Evolutionary conservation across 176 grass and related monocot species (phyloP).

Genomic region (Ananas comosus): DNA sequence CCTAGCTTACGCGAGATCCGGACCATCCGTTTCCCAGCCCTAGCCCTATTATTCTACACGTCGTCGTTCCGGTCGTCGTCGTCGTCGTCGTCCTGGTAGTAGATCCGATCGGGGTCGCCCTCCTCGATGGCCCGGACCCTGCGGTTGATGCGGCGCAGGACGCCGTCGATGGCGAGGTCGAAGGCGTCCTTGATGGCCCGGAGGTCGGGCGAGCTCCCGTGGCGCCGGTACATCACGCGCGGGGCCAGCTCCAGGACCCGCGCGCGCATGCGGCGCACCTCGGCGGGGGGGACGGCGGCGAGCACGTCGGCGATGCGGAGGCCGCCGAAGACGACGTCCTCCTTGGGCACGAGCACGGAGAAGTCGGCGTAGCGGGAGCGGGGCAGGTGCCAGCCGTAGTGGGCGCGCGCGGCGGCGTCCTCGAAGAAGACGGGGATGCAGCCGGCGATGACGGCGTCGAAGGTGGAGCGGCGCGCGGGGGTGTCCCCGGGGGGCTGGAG

Average conservation of each 20-base stretch:
- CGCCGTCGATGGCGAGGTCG: slow-evolving; percentile 63
- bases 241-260: slow-evolving; percentile 41
- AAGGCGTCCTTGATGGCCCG: slow-evolving; percentile 42
- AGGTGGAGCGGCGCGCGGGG: slow-evolving; percentile 49
- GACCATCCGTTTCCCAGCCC: neutral
- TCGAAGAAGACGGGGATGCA: slow-evolving; percentile 73
- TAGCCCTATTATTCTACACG: neutral
- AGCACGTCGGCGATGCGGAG: slow-evolving; percentile 25
- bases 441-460: slow-evolving; percentile 55
- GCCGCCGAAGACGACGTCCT: slow-evolving; percentile 45
- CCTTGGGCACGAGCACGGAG: slow-evolving; percentile 50
- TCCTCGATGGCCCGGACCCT: slow-evolving; percentile 37
- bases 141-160: slow-evolving; percentile 37
- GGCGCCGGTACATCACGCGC: slow-evolving; percentile 42
- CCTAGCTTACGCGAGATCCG: neutral
- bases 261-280: slow-evolving; percentile 45
- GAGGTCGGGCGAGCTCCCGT: slow-evolving; percentile 38
- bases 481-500: slow-evolving; percentile 58
- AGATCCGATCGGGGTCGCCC: slow-evolving; percentile 38
- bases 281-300: slow-evolving; percentile 27
- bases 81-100: slow-evolving; percentile 34
- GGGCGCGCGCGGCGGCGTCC: slow-evolving; percentile 37
- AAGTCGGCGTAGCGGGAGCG: slow-evolving; percentile 41
- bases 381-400: slow-evolving; percentile 66
- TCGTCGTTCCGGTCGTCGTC: slow-evolving; percentile 14